These are phyloP conservation scores for Blastobotrys attinorum DNA, from an alignment of 805 yeast genomes.

Conservation along the genomic window DNA sequence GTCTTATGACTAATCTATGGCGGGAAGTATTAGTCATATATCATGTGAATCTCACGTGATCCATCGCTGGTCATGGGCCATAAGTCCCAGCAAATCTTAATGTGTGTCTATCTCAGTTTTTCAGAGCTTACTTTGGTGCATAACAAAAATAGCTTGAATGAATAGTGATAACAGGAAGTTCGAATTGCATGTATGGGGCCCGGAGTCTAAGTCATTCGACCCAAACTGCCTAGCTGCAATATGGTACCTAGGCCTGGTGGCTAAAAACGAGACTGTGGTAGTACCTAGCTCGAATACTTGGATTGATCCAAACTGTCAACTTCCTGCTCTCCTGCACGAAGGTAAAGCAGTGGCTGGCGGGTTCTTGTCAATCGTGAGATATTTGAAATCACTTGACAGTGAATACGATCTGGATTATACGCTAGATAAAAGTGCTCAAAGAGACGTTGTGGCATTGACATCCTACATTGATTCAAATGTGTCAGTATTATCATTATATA, in stretches of 20 bases:
- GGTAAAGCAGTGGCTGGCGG: constrained; percentile 17
- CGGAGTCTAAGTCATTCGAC: constrained; percentile 19
- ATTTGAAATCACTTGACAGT: constrained; percentile 11
- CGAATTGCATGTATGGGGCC: constrained; percentile 29
- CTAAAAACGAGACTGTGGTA: constrained; percentile 12
- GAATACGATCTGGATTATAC: constrained; percentile 8
- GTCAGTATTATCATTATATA: constrained; percentile 14
- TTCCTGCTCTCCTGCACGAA: constrained; percentile 22
- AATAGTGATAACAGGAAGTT: too few species aligned
- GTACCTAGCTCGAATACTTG: constrained; percentile 21
- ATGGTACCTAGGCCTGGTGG: constrained; percentile 18
- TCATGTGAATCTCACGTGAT: too few species aligned
- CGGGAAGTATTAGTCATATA: too few species aligned
- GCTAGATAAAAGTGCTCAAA: constrained; percentile 10
- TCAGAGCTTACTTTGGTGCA: too few species aligned
- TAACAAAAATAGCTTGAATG: too few species aligned
- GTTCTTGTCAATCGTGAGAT: constrained; percentile 19
- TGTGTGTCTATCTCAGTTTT: too few species aligned
- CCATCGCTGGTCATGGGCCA: too few species aligned
- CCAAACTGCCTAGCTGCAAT: constrained; percentile 28
- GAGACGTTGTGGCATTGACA: constrained; percentile 14
- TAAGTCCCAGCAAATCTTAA: too few species aligned
- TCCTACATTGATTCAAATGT: constrained; percentile 16
- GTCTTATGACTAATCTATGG: too few species aligned
- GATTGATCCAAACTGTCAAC: constrained; percentile 16